Evolutionary conservation across 441 rosid genomes (phyloP), one percentile per base, ranked within the genome.

Genomic region (Hura crepitans): DNA sequence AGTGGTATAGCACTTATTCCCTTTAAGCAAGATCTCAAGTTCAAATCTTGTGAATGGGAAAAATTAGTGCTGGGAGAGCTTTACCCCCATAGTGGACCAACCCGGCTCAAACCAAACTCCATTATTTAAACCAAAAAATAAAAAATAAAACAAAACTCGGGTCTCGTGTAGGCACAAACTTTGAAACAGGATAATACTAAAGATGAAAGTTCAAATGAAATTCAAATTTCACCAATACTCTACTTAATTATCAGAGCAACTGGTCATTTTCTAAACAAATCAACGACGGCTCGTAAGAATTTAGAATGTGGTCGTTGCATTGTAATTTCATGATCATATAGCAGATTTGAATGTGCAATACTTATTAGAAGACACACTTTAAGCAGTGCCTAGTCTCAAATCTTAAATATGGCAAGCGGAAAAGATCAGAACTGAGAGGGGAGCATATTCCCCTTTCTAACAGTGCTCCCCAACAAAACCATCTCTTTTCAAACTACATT

Each of bases 401-500:
- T 39, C 39, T 27, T 39, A 39, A 25, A 67, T 23, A 27, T 14
- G 22, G 49, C 49, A 35, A 13, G 53, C n/a, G 14, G 10, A 25
- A 55, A 15, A 33, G 0, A 33, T 11, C 13, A 30, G 39, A 37
- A 43, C 9, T 10, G n/a, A 23, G n/a, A 15, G 23, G 17, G 8
- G 7, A 7, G n/a, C n/a, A 17, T 35, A 39, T 42, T 55, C 43
- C 53, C 50, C 35, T 25, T 51, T 53, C 22, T 30, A 3, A 17
- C 10, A 43, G 11, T 65, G 23, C 18, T 64, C 37, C 18, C 15
- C 28, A 20, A 23, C 2, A 10, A 55, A 0, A 25, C 6, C 0
- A 25, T 55, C 59, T 55, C 59, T 8, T 4, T 33, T 22, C 25
- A 66, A 66, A 67, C 37, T 23, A 11, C 62, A 67, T 15, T 67